Conservation (phyloP, 108 stramenopile genomes). For the Ochromonas danica region DNA sequence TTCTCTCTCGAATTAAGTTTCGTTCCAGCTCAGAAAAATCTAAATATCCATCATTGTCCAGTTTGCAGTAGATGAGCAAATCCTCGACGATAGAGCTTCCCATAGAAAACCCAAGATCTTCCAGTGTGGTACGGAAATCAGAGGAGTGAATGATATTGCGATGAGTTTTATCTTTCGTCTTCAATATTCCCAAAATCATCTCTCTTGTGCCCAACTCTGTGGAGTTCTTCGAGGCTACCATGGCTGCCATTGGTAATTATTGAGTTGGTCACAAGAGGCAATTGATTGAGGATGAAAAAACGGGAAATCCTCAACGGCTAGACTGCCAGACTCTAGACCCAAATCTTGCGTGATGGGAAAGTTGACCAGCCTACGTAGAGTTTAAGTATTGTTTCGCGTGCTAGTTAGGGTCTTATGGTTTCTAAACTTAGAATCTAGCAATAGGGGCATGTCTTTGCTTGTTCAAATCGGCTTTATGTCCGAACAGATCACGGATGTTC, state of each 20-base stretch:
- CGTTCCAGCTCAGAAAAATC: slow-evolving; percentile 4
- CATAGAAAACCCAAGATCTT: slow-evolving; percentile 18
- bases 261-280: too few relatives aligned
- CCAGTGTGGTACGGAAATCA: slow-evolving; percentile 9
- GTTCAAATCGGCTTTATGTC: slow-evolving; percentile 96
- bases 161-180: background rate
- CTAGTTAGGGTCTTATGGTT: too few relatives aligned
- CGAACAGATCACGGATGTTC: slow-evolving; percentile 98
- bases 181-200: slow-evolving; percentile 31
- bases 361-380: too few relatives aligned
- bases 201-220: slow-evolving; percentile 22
- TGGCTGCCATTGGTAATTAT: too few relatives aligned
- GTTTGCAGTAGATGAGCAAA: slow-evolving; percentile 17
- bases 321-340: too few relatives aligned
- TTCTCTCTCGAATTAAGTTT: slow-evolving; percentile 18
- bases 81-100: slow-evolving; percentile 19
- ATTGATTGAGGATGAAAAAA: too few relatives aligned
- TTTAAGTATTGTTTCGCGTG: too few relatives aligned
- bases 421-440: slow-evolving; percentile 74
- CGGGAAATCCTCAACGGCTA: too few relatives aligned
- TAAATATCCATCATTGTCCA: background rate
- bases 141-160: slow-evolving; percentile 22
- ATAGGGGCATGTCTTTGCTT: slow-evolving; percentile 87
- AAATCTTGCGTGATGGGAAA: too few relatives aligned
- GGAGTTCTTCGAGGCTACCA: background rate